Evolutionary conservation across 495 filamentous ascomycete species (phyloP), one percentile per base, ranked within the genome.

Genomic region (Talaromyces trachyspermus): DNA sequence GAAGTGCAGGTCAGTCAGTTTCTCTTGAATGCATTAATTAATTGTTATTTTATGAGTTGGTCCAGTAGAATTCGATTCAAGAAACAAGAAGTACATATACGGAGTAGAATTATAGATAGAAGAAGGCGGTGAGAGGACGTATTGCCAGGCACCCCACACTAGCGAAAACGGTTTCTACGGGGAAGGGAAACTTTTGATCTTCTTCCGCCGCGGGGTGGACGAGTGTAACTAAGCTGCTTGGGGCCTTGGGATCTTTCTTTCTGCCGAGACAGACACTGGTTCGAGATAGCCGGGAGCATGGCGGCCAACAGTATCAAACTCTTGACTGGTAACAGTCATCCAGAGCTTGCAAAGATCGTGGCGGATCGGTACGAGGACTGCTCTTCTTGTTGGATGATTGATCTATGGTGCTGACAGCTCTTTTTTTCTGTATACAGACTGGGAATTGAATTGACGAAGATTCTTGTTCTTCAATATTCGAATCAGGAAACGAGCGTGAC

Each of bases 401-500:
- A 22, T 20, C n/a, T 19, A 3, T 37, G 5, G 27, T 20, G 23
- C 15, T 48, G 32, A 29, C 23, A 6, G 27, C n/a, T n/a, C n/a
- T n/a, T 45, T 4, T 25, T 41, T 2, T 46, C 43, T 46, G 42
- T 12, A 37, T 44, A 27, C 55, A 92, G 92, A 45, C 81, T 98
- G 50, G 91, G 92, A 35, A 91, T 96, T 59, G 89, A 97, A 58
- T 72, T 91, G 59, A 88, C 89, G 54, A 89, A 91, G 72, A 90
- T 95, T 40, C 81, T 95, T 72, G 88, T 89, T 50, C 75, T 95
- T 56, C 89, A 96, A 62, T 95, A 95, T 68, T 95, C 91, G 41
- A 98, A 98, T 72, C 89, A 96, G 58, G 92, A 98, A 63, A 96
- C 88, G 11, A 92, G 86, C 52, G 89, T 98, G 46, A 95, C 92